Conservation (phyloP, 805 yeast species). For the Scheffersomyces lignosus region DNA sequence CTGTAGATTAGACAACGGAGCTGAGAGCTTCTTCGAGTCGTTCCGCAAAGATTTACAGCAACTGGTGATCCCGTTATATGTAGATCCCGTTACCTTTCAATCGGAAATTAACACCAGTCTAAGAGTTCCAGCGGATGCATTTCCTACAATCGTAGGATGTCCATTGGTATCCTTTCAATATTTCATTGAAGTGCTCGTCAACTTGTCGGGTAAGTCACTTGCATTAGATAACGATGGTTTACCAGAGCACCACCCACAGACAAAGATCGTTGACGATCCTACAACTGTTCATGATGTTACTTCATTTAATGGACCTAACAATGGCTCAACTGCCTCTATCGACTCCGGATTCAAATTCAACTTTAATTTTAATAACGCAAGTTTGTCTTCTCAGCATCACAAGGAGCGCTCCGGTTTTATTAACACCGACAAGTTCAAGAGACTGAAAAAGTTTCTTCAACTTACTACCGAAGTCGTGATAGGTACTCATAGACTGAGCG, state of each 20-base stretch:
- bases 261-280: neutral
- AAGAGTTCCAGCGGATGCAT: constrained; percentile 78
- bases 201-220: constrained; percentile 62
- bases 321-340: neutral
- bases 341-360: constrained; percentile 18
- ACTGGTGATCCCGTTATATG: constrained; percentile 69
- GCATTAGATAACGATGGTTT: constrained; percentile 22
- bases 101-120: constrained; percentile 62
- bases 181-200: constrained; percentile 79
- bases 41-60: constrained; percentile 85
- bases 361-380: constrained; percentile 19
- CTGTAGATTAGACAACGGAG: constrained; percentile 61
- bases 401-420: constrained; percentile 48
- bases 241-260: neutral
- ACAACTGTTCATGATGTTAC: neutral
- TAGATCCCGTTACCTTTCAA: constrained; percentile 64
- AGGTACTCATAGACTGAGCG: constrained; percentile 66
- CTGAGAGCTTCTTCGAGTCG: constrained; percentile 63
- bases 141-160: constrained; percentile 77
- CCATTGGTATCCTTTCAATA: constrained; percentile 78
- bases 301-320: neutral
- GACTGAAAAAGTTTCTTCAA: constrained; percentile 77
- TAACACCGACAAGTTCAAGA: constrained; percentile 77
- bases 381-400: constrained; percentile 16
- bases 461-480: constrained; percentile 75